phyloP scores from a whole-genome alignment of 305 asterid genomes.

The Fraxinus velutina region DNA sequence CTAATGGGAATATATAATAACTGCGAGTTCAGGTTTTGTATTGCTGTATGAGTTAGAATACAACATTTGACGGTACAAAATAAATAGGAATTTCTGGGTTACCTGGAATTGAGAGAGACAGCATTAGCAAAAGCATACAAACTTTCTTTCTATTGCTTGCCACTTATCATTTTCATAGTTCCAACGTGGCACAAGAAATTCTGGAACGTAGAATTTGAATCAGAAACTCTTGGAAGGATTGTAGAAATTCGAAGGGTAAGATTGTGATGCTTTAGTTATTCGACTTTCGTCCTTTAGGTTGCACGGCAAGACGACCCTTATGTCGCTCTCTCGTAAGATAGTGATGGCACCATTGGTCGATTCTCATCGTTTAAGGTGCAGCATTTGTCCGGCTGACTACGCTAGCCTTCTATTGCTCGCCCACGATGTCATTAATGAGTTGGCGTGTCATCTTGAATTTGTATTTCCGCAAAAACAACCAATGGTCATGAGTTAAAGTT shows the following conservation, averaged over 20 bases:
- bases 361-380: background rate
- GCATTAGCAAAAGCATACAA: slow-evolving; percentile 37
- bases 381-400: background rate
- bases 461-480: background rate
- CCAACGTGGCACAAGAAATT: background rate
- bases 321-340: background rate
- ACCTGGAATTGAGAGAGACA: slow-evolving; percentile 28
- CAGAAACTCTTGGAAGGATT: background rate
- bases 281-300: background rate
- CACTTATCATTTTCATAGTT: slow-evolving; percentile 16
- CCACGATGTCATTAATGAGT: background rate
- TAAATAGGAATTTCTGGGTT: slow-evolving; percentile 4
- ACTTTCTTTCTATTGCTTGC: slow-evolving; percentile 39
- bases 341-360: background rate
- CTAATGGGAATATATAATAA: slow-evolving; percentile 14
- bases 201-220: background rate
- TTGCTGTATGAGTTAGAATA: background rate
- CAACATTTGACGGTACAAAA: slow-evolving; percentile 6
- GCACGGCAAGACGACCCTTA: background rate
- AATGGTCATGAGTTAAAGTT: background rate
- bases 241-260: background rate
- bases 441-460: background rate
- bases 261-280: background rate
- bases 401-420: background rate
- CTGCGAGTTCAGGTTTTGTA: background rate